A percentile compares a stretch with the other conserved stretches of the same genome.
Conservation (phyloP, 73 alveolate genomes). For the Stentor roeselii region DNA sequence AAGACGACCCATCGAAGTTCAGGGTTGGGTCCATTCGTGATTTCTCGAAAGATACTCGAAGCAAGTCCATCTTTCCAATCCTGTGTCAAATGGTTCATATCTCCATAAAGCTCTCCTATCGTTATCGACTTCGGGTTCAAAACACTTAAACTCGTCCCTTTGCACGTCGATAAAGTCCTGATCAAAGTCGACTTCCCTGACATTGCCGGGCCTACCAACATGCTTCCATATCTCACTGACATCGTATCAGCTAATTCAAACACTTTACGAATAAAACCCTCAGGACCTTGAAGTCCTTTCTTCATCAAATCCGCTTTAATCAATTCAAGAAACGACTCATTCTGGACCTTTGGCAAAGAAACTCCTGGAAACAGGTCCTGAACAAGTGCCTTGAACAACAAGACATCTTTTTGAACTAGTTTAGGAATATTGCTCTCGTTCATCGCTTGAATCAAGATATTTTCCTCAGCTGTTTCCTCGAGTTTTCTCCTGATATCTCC, state of each 20-base stretch:
- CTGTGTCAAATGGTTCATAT: constrained; percentile 85
- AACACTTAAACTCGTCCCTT: constrained; percentile 74
- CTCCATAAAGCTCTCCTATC: constrained; percentile 97
- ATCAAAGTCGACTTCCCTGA: constrained; percentile 41
- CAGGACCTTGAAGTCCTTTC: constrained; percentile 65
- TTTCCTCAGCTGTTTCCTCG: constrained; percentile 92
- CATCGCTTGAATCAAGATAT: constrained; percentile 98
- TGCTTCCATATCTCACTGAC: constrained; percentile 96
- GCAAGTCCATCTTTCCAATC: constrained; percentile 96
- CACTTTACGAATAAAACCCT: constrained; percentile 76
- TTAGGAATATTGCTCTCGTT: constrained; percentile 98
- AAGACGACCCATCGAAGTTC: constrained; percentile 91
- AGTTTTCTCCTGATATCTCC: constrained; percentile 56
- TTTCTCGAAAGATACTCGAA: constrained; percentile 85
- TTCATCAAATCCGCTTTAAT: constrained; percentile 47
- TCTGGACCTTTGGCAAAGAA: constrained; percentile 62
- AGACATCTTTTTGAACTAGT: constrained; percentile 80
- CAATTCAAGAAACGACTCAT: constrained; percentile 56
- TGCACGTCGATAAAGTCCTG: constrained; percentile 61
- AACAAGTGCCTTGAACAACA: constrained; percentile 70
- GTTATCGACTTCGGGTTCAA: constrained; percentile 93
- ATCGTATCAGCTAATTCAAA: constrained; percentile 90
- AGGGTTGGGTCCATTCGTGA: constrained; percentile 83
- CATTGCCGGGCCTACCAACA: constrained; percentile 17
- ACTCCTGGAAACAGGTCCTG: constrained; percentile 86